A percentile compares a stretch with the other conserved stretches of the same genome.
Evolutionary conservation across 2,329 filamentous ascomycete genomes (phyloP).

Genomic region (Penicillium brevicompactum): DNA sequence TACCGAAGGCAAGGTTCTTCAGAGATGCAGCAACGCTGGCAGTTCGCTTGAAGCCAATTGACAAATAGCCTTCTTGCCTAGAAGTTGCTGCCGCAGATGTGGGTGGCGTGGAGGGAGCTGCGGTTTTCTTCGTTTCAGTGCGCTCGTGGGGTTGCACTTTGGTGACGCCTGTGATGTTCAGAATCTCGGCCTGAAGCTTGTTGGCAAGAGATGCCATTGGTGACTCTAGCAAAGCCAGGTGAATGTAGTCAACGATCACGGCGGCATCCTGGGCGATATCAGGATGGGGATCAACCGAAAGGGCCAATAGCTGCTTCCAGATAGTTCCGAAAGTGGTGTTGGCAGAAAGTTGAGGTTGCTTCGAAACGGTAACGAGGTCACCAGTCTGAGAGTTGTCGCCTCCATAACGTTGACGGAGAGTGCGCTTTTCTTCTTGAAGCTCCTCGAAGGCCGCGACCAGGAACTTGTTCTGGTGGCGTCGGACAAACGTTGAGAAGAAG

Average conservation of each 20-base stretch:
- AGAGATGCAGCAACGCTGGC: constrained; percentile 67
- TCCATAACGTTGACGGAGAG: constrained; percentile 58
- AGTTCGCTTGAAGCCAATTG: constrained; percentile 61
- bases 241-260: constrained; percentile 82
- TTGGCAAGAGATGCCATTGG: constrained; percentile 72
- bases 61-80: constrained; percentile 63
- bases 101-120: constrained; percentile 50
- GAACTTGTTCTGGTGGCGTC: constrained; percentile 89
- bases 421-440: constrained; percentile 77
- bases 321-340: constrained; percentile 91
- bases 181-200: constrained; percentile 68
- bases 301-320: constrained; percentile 89
- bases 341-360: constrained; percentile 57
- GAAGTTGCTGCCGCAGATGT: constrained; percentile 47
- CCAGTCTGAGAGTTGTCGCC: constrained; percentile 25
- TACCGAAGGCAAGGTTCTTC: constrained; percentile 62
- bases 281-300: constrained; percentile 92
- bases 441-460: constrained; percentile 91
- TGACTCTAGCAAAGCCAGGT: constrained; percentile 76
- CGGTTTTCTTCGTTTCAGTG: constrained; percentile 36
- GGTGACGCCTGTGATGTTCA: constrained; percentile 35
- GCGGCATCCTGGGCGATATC: constrained; percentile 86
- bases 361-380: constrained; percentile 23
- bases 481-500: constrained; percentile 89
- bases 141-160: constrained; percentile 44